These are phyloP conservation scores for Teratosphaeria destructans DNA, from an alignment of 2,329 filamentous ascomycete species.

Conservation along the genomic window DNA sequence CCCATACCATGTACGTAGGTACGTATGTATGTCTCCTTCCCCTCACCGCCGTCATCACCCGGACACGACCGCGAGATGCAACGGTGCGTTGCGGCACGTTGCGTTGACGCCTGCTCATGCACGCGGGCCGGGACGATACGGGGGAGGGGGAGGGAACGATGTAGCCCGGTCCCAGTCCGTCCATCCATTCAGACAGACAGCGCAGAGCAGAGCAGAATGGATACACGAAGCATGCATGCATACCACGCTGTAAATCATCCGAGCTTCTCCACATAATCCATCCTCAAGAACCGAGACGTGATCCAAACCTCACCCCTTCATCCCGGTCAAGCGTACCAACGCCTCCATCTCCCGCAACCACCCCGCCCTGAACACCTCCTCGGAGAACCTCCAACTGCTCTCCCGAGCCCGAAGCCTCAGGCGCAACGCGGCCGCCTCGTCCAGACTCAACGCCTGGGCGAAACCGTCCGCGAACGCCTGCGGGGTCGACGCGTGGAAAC, in stretches of 20 bases:
- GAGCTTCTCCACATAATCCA: neutral
- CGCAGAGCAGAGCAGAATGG: no score
- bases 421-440: slow-evolving; percentile 53
- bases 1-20: no score
- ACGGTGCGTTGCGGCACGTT: no score
- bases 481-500: slow-evolving; percentile 73
- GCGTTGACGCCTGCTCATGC: no score
- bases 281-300: neutral
- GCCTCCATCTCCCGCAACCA: slow-evolving; percentile 69
- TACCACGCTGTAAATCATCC: neutral
- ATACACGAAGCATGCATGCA: no score
- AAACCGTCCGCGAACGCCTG: slow-evolving; percentile 74
- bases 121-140: no score
- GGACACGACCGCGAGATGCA: no score
- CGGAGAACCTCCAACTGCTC: slow-evolving; percentile 77
- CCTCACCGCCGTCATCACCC: no score
- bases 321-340: slow-evolving; percentile 43
- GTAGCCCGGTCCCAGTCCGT: no score
- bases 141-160: no score
- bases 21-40: no score
- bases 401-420: slow-evolving; percentile 66
- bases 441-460: slow-evolving; percentile 61
- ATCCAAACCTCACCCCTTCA: neutral
- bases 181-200: no score
- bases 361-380: slow-evolving; percentile 68